Conservation (phyloP, 805 yeast genomes). For the Metschnikowia corniflorae region DNA sequence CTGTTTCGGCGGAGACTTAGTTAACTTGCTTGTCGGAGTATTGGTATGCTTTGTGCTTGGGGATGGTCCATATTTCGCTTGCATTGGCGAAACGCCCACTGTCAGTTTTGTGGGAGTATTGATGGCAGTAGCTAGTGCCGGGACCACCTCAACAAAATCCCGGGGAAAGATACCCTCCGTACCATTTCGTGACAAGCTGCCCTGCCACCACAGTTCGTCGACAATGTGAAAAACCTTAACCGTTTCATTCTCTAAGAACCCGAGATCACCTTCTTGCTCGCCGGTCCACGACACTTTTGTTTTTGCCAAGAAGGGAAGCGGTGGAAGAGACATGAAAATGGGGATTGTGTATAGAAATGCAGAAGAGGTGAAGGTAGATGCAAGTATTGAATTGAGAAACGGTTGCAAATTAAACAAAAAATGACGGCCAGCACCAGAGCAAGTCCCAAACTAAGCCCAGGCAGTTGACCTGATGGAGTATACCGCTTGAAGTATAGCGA, state of each 20-base stretch:
- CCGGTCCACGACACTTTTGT: constrained; percentile 95
- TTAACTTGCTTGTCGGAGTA: no score
- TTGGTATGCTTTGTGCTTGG: constrained; percentile 1
- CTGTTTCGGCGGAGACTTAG: constrained; percentile 1
- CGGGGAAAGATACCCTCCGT: constrained; percentile 84
- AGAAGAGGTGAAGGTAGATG: background rate
- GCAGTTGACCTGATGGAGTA: no score
- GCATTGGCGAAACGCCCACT: constrained; percentile 1
- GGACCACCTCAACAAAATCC: constrained; percentile 67
- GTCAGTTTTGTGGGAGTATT: constrained; percentile 12
- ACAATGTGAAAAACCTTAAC: constrained; percentile 78
- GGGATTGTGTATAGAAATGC: background rate
- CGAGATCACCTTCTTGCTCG: constrained; percentile 81
- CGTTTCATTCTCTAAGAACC: constrained; percentile 89
- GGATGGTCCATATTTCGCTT: constrained; percentile 2
- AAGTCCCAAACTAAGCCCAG: no score
- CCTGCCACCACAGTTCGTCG: constrained; percentile 93
- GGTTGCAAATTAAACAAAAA: background rate
- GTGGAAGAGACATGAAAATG: constrained; percentile 28
- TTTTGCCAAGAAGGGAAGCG: constrained; percentile 67
- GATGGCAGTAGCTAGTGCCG: constrained; percentile 14
- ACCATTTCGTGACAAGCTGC: constrained; percentile 72
- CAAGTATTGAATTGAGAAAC: background rate
- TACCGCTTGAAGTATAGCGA: no score
- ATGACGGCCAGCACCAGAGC: background rate